Evolutionary conservation across 2,329 filamentous ascomycete species (phyloP).

Genomic region (Chrysoporthe austroafricana): DNA sequence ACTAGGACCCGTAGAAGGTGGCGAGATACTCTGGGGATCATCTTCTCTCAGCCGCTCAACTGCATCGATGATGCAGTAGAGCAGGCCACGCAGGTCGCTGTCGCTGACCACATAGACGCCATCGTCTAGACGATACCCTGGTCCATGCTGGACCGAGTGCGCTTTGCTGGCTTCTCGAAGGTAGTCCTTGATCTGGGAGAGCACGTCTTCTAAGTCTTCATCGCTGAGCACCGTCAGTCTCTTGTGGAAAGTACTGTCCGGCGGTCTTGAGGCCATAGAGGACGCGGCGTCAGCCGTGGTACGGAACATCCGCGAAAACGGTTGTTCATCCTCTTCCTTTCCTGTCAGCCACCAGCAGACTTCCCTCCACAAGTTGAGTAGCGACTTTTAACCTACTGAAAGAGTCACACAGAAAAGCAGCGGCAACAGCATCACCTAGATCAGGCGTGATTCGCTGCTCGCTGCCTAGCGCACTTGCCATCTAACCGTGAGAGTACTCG

Average conservation of each 20-base stretch:
- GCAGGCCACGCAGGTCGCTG: constrained; percentile 11
- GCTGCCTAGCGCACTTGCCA: not conserved
- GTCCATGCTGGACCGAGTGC: not conserved
- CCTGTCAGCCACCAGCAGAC: not conserved
- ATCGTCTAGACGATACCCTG: not conserved
- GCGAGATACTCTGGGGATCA: not conserved
- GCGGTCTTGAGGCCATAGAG: not conserved
- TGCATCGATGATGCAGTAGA: constrained; percentile 12
- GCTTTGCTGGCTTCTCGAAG: constrained; percentile 11
- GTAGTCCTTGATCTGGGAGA: constrained; percentile 11
- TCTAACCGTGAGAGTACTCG: not conserved
- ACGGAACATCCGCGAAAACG: not conserved
- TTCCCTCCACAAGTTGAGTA: not conserved
- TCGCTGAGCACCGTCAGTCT: not conserved
- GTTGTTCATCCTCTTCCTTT: not conserved
- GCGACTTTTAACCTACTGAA: not conserved
- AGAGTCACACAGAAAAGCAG: not conserved
- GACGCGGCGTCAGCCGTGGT: not conserved
- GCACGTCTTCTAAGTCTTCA: constrained; percentile 3
- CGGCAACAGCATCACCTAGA: no score
- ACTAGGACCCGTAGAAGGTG: not conserved
- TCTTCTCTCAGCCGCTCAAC: not conserved
- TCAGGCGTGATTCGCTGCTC: not conserved
- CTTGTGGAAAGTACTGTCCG: not conserved
- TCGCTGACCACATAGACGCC: constrained; percentile 16